A percentile compares a stretch with the other conserved stretches of the same genome.
These are phyloP conservation scores for Syzygium syzygioides DNA, from an alignment of 441 rosid genomes.

Conservation along the genomic window DNA sequence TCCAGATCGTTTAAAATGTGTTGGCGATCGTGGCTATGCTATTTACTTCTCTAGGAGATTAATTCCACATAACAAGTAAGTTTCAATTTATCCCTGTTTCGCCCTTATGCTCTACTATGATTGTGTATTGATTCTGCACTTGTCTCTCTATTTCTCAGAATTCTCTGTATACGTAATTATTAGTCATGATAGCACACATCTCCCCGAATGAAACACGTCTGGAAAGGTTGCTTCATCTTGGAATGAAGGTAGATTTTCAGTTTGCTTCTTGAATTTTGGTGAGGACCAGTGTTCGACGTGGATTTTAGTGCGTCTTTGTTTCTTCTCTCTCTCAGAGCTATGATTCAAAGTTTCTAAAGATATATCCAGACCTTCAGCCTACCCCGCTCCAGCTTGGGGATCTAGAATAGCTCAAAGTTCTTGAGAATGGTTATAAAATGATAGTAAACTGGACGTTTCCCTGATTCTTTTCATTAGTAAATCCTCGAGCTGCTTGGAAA, in stretches of 20 bases:
- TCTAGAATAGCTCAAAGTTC: constrained; percentile 89
- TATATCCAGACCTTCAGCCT: constrained; percentile 71
- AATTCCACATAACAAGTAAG: constrained; percentile 85
- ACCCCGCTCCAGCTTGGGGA: constrained; percentile 84
- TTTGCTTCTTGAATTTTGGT: not conserved
- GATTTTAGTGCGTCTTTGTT: not conserved
- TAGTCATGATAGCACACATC: not conserved
- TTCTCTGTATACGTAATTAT: not conserved
- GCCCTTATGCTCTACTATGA: not conserved
- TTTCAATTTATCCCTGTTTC: not conserved
- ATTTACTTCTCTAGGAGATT: constrained; percentile 82
- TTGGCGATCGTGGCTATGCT: constrained; percentile 67
- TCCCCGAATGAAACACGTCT: constrained; percentile 32
- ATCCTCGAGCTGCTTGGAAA: not conserved
- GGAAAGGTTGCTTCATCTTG: constrained; percentile 88
- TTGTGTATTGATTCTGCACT: not conserved
- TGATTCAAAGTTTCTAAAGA: constrained; percentile 75
- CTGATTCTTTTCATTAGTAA: not conserved
- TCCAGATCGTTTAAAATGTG: constrained; percentile 83
- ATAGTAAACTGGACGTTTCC: constrained; percentile 34
- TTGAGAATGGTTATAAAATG: constrained; percentile 93
- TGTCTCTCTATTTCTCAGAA: not conserved
- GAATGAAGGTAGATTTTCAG: constrained; percentile 57
- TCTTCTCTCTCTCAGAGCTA: constrained; percentile 46
- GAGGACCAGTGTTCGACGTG: not conserved